Base-by-base conservation (phyloP, 1,139 yeast species). In the Diutina ranongensis region DNA sequence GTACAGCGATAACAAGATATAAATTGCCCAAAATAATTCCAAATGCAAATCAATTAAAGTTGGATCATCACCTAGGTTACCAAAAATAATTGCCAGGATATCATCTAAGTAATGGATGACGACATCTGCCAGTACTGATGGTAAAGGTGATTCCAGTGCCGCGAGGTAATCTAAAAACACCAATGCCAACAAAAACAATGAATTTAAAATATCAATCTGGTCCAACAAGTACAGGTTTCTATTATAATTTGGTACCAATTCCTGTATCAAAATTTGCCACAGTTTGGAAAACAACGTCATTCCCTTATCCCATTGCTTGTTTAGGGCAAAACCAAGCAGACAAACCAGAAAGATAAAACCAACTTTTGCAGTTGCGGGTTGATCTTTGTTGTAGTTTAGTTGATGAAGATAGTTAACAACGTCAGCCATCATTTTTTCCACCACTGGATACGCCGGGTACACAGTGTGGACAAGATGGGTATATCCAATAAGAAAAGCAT, bases 91-190 rank as follows among this genome's bases (percentile, higher is more conserved):
- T 46, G 46, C 51, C 33, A 57, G 49, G 34, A 71, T 69, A 51
- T 72, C 76, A 52, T 72, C 70, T 44, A 74, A 58, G 51, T 72
- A 72, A 52, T 71, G 68, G 48, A 73, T 61, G 13, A 72, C 62
- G 32, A 71, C 54, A 7, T 52, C 54, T 36, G 52, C 52, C 45
- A 51, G 52, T 40, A 57, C 52, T n/a, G 34, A 15, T 46, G 57
- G 62, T 33, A 59, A 56, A 47, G 57, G 62, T 33, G 59, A 56
- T 46, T n/a, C 20, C 21, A 15, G 21, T 3, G 20, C 15, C n/a
- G 20, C 32, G 19, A 21, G 12, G 21, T 22, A 25, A 21, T 38
- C 42, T 4, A 68, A 53, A 49, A 62, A 64, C 9, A 64, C 57
- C 49, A 53, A 64, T 10, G 64, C 57, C 45, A 67, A 55, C 18